Evolutionary conservation across 2,329 filamentous ascomycete species (phyloP).

Genomic region (Aspergillus flavus): DNA sequence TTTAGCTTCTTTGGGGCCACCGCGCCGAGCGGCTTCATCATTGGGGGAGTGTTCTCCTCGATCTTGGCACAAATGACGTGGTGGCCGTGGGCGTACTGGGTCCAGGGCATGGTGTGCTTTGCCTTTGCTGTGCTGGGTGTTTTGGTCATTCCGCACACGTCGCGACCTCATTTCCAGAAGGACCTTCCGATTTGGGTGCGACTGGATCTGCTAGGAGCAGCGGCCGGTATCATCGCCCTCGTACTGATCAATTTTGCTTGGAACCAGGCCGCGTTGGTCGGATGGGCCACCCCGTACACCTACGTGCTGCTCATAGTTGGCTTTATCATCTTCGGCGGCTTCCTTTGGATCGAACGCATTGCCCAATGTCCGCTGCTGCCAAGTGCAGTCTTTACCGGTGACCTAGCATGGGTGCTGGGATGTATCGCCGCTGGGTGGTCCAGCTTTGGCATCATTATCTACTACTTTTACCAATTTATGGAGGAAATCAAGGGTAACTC

Average conservation of each 20-base stretch:
- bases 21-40: slow-evolving; percentile 49
- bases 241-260: slow-evolving; percentile 68
- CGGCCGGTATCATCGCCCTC: slow-evolving; percentile 58
- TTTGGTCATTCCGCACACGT: slow-evolving; percentile 31
- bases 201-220: neutral
- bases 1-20: slow-evolving; percentile 58
- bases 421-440: slow-evolving; percentile 59
- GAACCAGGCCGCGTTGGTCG: slow-evolving; percentile 64
- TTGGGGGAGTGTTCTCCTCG: slow-evolving; percentile 18
- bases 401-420: slow-evolving; percentile 58
- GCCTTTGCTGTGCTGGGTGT: slow-evolving; percentile 38
- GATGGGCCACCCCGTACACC: slow-evolving; percentile 62
- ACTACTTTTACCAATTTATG: slow-evolving; percentile 56
- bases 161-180: slow-evolving; percentile 42
- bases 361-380: slow-evolving; percentile 60
- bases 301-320: slow-evolving; percentile 61
- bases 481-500: slow-evolving; percentile 38
- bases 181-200: slow-evolving; percentile 25
- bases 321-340: slow-evolving; percentile 54
- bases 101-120: slow-evolving; percentile 36
- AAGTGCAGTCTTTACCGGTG: slow-evolving; percentile 49
- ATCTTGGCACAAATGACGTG: slow-evolving; percentile 35
- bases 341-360: slow-evolving; percentile 49
- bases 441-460: slow-evolving; percentile 56
- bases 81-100: slow-evolving; percentile 56